These are phyloP conservation scores for Calonectria naviculata DNA, from an alignment of 2,329 filamentous ascomycete genomes.

Conservation along the genomic window DNA sequence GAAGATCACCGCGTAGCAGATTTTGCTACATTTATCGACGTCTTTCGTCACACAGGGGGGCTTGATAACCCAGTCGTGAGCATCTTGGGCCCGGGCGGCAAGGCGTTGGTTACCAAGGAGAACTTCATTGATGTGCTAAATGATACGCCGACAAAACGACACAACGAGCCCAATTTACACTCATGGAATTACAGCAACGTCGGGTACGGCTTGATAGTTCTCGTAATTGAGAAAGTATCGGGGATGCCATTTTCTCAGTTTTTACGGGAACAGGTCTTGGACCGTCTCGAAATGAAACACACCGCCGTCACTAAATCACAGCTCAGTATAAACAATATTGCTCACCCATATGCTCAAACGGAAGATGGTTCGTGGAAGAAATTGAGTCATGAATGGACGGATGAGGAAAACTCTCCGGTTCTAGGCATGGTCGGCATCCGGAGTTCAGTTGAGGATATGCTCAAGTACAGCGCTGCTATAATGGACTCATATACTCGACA, in stretches of 20 bases:
- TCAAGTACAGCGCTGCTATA: background rate
- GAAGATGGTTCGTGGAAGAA: background rate
- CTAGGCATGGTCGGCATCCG: background rate
- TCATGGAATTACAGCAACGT: background rate
- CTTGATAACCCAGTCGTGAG: conserved; percentile 1
- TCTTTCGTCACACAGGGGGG: background rate
- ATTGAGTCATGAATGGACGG: background rate
- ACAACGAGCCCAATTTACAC: background rate
- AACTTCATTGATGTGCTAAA: background rate
- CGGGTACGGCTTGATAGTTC: background rate
- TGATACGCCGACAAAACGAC: background rate
- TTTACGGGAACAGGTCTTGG: background rate
- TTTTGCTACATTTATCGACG: background rate
- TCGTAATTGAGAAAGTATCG: background rate
- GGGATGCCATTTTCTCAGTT: background rate
- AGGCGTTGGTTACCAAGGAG: background rate
- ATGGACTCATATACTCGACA: background rate
- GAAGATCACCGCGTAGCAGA: background rate
- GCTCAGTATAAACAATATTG: background rate
- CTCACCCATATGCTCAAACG: background rate
- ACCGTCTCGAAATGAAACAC: background rate
- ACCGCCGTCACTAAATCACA: background rate
- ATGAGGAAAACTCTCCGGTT: background rate
- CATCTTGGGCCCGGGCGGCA: background rate
- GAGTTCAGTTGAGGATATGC: background rate